Evolutionary conservation across 345 rosid species (phyloP).

Genomic region (Gossypium thurberi): DNA sequence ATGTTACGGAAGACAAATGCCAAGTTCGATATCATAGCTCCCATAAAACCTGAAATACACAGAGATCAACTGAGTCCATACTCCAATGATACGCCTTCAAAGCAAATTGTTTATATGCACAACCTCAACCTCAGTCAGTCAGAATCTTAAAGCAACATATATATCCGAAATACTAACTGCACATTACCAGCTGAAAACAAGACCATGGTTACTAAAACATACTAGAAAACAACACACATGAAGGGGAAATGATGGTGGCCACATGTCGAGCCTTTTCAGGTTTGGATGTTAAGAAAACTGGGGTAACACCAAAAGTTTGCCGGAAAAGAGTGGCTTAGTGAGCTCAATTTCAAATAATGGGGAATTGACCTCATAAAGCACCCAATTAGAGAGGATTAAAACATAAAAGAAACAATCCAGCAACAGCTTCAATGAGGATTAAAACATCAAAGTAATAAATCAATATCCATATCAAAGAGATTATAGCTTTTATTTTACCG

Average conservation of each 20-base stretch:
- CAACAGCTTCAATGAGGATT: neutral
- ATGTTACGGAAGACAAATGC: constrained; percentile 95
- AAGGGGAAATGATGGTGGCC: neutral
- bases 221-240: neutral
- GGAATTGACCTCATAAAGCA: neutral
- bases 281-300: neutral
- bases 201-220: neutral
- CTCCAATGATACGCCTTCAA: neutral
- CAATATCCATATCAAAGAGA: neutral
- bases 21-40: constrained; percentile 95
- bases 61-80: constrained; percentile 18
- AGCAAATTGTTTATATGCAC: neutral
- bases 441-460: neutral
- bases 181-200: neutral
- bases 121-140: neutral
- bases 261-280: neutral
- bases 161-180: too few relatives aligned
- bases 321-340: neutral
- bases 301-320: neutral
- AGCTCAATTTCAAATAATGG: neutral
- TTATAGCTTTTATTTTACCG: constrained; percentile 35
- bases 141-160: neutral
- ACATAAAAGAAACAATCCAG: neutral
- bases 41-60: constrained; percentile 79
- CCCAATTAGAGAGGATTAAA: neutral